Conservation (phyloP, 2,329 filamentous ascomycete genomes). For the Colletotrichum sp. region DNA sequence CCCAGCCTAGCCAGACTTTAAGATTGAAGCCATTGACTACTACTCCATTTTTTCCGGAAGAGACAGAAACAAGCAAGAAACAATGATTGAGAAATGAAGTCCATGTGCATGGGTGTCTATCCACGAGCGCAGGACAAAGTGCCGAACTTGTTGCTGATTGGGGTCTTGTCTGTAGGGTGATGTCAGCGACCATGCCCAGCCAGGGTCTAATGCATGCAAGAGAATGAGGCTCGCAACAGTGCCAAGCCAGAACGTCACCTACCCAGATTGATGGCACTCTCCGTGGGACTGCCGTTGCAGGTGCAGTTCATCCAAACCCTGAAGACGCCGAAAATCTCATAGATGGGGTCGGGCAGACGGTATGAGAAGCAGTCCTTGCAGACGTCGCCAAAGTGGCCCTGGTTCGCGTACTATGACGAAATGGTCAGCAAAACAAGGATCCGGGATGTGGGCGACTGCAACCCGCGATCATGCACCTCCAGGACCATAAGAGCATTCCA, state of each 20-base stretch:
- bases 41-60: neutral
- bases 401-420: neutral
- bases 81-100: neutral
- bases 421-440: neutral
- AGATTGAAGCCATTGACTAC: neutral
- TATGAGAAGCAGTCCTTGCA: conserved; percentile 25
- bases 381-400: conserved; percentile 25
- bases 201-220: neutral
- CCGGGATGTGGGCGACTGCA: neutral
- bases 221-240: neutral
- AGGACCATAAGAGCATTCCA: neutral
- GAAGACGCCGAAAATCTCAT: conserved; percentile 2
- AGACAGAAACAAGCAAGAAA: neutral
- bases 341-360: conserved; percentile 16
- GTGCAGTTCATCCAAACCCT: conserved; percentile 12
- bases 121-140: neutral
- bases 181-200: neutral
- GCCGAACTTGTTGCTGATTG: conserved; percentile 2
- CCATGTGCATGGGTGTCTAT: neutral
- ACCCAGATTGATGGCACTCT: conserved; percentile 8
- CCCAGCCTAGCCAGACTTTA: neutral
- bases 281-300: neutral
- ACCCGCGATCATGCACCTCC: neutral
- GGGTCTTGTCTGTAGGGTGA: neutral
- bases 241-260: neutral